These are phyloP conservation scores for Termitomyces sp. DNA, from an alignment of 768 basidiomycete genomes.

Conservation along the genomic window DNA sequence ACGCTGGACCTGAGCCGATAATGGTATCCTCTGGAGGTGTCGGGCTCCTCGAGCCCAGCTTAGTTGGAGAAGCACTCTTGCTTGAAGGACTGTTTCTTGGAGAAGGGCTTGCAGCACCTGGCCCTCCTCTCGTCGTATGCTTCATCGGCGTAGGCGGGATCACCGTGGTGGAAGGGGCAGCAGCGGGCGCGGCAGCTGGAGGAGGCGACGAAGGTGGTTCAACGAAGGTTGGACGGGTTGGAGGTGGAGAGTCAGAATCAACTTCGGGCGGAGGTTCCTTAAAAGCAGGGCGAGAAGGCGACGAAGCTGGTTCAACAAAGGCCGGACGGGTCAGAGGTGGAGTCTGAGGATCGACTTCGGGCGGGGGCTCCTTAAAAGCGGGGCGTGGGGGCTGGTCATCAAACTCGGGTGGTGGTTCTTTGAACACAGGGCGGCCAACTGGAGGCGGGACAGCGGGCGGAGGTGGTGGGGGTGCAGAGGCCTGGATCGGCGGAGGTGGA, in stretches of 20 bases:
- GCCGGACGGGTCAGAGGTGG: conserved; percentile 26
- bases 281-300: conserved; percentile 46
- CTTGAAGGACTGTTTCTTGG: no score
- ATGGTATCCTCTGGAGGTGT: conserved; percentile 40
- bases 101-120: conserved; percentile 31
- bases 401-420: conserved; percentile 58
- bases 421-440: conserved; percentile 36
- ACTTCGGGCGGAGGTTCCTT: conserved; percentile 63
- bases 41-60: conserved; percentile 37
- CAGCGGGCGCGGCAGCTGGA: conserved; percentile 34
- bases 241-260: conserved; percentile 33
- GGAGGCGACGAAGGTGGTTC: conserved; percentile 40
- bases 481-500: conserved; percentile 27
- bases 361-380: conserved; percentile 60
- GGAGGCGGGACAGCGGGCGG: conserved; percentile 22
- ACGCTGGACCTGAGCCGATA: conserved; percentile 32
- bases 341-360: conserved; percentile 46
- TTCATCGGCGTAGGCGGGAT: conserved; percentile 53
- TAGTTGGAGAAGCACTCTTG: conserved; percentile 26
- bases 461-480: conserved; percentile 19
- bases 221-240: conserved; percentile 38
- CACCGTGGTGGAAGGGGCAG: conserved; percentile 38
- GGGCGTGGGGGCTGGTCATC: conserved; percentile 37
- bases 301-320: no score
- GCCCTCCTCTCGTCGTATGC: conserved; percentile 29